phyloP scores from a whole-genome alignment of 129 eudicot species.

The Arctium minus region DNA sequence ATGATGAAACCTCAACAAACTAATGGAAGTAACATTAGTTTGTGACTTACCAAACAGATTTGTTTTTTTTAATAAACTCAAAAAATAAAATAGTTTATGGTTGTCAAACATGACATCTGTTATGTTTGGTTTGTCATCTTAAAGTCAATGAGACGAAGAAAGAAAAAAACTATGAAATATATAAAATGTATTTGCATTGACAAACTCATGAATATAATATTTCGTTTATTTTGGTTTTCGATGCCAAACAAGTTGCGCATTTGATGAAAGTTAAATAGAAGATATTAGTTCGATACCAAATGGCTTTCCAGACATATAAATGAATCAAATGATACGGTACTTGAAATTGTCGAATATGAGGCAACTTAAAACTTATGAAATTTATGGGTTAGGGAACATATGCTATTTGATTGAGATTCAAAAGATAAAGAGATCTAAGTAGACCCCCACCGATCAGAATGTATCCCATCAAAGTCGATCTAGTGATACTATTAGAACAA shows the following conservation, averaged over 20 bases:
- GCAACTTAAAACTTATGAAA: not conserved
- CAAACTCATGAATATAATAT: not conserved
- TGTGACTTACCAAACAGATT: not conserved
- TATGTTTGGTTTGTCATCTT: not conserved
- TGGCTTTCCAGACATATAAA: not conserved
- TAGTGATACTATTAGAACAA: not conserved
- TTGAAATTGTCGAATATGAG: conserved; percentile 18
- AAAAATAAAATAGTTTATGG: not conserved
- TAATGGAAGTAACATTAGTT: not conserved
- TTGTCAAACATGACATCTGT: not conserved
- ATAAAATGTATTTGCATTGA: not conserved
- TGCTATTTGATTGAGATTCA: conserved; percentile 17
- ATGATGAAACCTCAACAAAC: not conserved
- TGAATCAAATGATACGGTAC: conserved; percentile 9
- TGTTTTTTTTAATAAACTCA: too few relatives aligned
- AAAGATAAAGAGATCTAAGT: not conserved
- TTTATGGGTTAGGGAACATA: not conserved
- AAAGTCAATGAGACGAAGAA: not conserved
- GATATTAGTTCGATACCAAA: not conserved
- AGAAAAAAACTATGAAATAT: not conserved
- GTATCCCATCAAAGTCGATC: not conserved
- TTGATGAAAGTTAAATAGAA: not conserved
- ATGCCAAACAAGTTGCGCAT: conserved; percentile 6
- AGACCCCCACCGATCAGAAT: not conserved
- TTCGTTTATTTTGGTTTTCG: not conserved